Evolutionary conservation across 2,329 filamentous ascomycete genomes (phyloP), one percentile per base, ranked within the genome.

Genomic region (Talaromyces rugulosus): DNA sequence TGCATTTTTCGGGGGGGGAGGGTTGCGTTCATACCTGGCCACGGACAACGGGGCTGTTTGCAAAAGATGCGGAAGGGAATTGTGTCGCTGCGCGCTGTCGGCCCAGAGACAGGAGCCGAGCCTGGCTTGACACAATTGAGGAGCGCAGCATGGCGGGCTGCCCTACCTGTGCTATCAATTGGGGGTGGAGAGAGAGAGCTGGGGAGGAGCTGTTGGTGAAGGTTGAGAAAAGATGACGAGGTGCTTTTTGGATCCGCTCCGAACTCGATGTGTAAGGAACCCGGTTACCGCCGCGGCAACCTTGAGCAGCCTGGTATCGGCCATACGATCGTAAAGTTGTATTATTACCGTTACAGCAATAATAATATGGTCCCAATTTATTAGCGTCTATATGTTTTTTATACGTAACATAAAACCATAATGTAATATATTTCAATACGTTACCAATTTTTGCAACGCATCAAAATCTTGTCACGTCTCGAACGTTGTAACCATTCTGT

Each of bases 111-210:
- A 74, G 71, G 71, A 77, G 71, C 66, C 77, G 66, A 68, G 74
- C 74, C 67, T 77, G 81, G 72, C 79, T 74, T 67, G 80, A 75
- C 66, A 74, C 71, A 75, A 84, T 76, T 71, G 81, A 82, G 70
- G 78, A 79, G 76, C 82, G 82, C 81, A 84, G 80, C 82, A 85
- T 84, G 69, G 71, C 79, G 77, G 73, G 80, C 81, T 76, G 76
- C 75, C 74, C 73, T 71, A 70, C 72, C 69, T 68, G 68, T 69
- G 68, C 63, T 63, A 66, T 67, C 65, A 64, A 66, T 69, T 64
- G 66, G 55, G 63, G 56, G 30, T 51, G 11, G 56, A 44, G 23
- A 31, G 28, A 50, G 59, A 61, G 53, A 36, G 42, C 30, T 42
- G 31, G 9, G 44, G 27, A 3, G 55, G 30, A 53, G 47, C 50